Conservation (phyloP, 768 basidiomycete species). For the Podaxis carcinomalis region DNA sequence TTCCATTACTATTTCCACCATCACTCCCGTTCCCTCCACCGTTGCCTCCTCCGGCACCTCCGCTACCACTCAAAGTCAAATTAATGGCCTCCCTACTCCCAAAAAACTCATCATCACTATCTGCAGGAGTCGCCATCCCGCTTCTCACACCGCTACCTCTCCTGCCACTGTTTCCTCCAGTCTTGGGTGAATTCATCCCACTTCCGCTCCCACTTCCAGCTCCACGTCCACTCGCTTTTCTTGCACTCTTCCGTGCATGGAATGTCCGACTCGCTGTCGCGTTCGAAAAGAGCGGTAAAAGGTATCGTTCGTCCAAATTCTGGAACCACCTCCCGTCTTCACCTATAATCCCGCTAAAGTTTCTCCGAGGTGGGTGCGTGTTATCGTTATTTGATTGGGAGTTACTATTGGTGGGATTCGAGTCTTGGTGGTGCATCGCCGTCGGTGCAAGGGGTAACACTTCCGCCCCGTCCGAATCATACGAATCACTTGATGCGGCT, state of each 20-base stretch:
- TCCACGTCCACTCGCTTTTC: conserved; percentile 39
- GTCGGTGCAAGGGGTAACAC: conserved; percentile 73
- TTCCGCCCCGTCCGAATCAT: conserved; percentile 72
- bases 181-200: conserved; percentile 1
- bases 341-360: conserved; percentile 23
- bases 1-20: neutral
- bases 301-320: conserved; percentile 87
- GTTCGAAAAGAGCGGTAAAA: conserved; percentile 90
- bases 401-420: neutral
- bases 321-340: conserved; percentile 97
- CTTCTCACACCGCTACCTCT: conserved; percentile 17
- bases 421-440: conserved; percentile 22
- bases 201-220: conserved; percentile 13
- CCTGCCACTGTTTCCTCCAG: neutral
- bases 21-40: conserved; percentile 7
- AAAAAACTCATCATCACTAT: conserved; percentile 34
- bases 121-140: conserved; percentile 30
- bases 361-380: conserved; percentile 19
- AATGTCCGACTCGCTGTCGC: conserved; percentile 85
- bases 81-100: conserved; percentile 37
- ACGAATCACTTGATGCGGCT: conserved; percentile 69
- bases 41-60: conserved; percentile 12
- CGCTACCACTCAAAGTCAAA: conserved; percentile 24
- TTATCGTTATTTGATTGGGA: neutral
- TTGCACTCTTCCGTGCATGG: conserved; percentile 64